These are phyloP conservation scores for Nakaseomyces nivariensis DNA, from an alignment of 1,139 yeast genomes.

Conservation along the genomic window DNA sequence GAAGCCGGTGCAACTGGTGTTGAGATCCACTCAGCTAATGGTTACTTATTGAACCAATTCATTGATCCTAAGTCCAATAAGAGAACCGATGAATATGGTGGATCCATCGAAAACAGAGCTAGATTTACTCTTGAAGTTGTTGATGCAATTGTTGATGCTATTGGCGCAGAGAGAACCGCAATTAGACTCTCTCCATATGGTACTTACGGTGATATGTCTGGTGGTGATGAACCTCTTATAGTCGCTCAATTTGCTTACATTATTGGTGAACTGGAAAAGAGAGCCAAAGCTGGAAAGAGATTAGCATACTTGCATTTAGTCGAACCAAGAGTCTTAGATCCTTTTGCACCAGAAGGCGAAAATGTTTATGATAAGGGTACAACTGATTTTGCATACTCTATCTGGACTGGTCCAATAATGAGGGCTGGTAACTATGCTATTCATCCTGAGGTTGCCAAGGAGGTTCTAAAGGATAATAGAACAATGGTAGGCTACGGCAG, in stretches of 20 bases:
- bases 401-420: constrained; percentile 35
- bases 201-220: constrained; percentile 28
- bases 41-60: constrained; percentile 31
- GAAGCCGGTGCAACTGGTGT: constrained; percentile 34
- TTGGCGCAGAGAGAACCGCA: constrained; percentile 26
- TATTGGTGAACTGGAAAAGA: constrained; percentile 23
- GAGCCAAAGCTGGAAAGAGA: constrained; percentile 28
- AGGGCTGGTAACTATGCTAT: constrained; percentile 34
- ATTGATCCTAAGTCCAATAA: constrained; percentile 31
- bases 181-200: constrained; percentile 32
- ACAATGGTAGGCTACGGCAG: constrained; percentile 40
- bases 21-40: constrained; percentile 33
- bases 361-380: constrained; percentile 8
- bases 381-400: constrained; percentile 23
- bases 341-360: constrained; percentile 10
- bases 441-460: constrained; percentile 14
- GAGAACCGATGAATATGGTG: constrained; percentile 38
- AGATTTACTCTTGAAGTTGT: constrained; percentile 27
- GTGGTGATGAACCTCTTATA: constrained; percentile 25
- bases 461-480: constrained; percentile 30
- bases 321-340: constrained; percentile 32
- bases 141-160: constrained; percentile 25
- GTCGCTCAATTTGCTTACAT: constrained; percentile 28
- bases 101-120: constrained; percentile 32
- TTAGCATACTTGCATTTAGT: constrained; percentile 42